Evolutionary conservation across 345 rosid species (phyloP).

Genomic region (Gossypium ekmanianum): DNA sequence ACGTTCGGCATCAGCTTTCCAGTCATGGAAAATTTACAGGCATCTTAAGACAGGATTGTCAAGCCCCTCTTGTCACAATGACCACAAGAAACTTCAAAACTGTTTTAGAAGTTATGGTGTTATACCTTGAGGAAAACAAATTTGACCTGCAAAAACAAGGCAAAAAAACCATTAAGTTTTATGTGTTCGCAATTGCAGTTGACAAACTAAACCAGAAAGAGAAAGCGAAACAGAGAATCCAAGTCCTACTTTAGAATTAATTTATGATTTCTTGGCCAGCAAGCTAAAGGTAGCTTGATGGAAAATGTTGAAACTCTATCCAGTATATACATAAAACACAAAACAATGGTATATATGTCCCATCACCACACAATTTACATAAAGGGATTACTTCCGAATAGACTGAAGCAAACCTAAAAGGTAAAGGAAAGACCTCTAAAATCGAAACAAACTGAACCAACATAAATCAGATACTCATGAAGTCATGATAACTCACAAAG

Average conservation of each 20-base stretch:
- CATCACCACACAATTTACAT: neutral
- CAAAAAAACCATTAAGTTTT: slow-evolving; percentile 13
- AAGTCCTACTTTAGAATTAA: neutral
- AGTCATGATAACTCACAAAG: neutral
- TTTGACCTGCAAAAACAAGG: slow-evolving; percentile 24
- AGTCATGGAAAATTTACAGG: neutral
- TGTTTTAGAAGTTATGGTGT: neutral
- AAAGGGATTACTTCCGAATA: neutral
- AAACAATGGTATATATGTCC: neutral
- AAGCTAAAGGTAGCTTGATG: too few species aligned
- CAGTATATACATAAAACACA: neutral
- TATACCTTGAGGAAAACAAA: slow-evolving; percentile 14
- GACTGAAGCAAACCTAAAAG: neutral
- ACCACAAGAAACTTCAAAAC: slow-evolving; percentile 9
- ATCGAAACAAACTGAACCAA: neutral
- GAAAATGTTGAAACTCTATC: too few species aligned
- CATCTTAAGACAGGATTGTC: neutral
- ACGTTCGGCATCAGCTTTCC: slow-evolving; percentile 27
- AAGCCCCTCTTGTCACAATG: neutral
- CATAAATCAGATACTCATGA: neutral
- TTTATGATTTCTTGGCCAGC: neutral
- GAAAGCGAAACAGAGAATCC: neutral
- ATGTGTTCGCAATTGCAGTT: neutral
- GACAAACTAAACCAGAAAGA: neutral
- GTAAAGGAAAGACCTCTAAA: neutral